These are phyloP conservation scores for Cubamyces sp. DNA, from an alignment of 768 basidiomycete species.

Conservation along the genomic window DNA sequence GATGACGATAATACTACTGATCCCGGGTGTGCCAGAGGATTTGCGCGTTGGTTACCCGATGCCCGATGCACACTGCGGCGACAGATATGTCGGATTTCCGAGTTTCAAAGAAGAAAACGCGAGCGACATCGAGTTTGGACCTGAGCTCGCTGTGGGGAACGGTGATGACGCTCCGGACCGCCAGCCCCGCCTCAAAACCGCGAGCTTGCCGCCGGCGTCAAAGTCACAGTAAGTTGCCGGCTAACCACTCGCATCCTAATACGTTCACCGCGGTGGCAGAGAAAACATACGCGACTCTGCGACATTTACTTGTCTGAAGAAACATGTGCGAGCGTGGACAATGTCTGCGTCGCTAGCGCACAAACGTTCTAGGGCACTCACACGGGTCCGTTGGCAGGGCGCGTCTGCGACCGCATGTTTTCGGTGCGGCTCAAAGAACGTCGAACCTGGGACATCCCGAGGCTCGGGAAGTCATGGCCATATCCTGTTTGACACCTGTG, in stretches of 20 bases:
- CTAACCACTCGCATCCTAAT: background rate
- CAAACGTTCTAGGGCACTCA: constrained; percentile 22
- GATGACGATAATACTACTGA: background rate
- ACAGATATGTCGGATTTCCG: background rate
- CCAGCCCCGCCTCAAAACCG: background rate
- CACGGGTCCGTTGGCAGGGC: constrained; percentile 19
- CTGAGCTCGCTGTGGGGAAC: constrained; percentile 8
- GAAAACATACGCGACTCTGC: constrained; percentile 7
- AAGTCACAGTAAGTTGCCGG: constrained; percentile 8
- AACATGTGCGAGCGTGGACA: background rate
- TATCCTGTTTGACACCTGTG: constrained; percentile 13
- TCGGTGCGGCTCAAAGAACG: constrained; percentile 22
- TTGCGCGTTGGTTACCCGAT: background rate
- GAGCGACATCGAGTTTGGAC: constrained; percentile 4
- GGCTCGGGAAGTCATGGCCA: constrained; percentile 18
- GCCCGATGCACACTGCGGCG: background rate
- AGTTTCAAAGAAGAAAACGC: background rate
- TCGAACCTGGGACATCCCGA: constrained; percentile 23
- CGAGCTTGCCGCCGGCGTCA: background rate
- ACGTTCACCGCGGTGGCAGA: background rate
- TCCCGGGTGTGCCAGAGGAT: background rate
- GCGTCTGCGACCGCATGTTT: constrained; percentile 25
- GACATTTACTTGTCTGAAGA: background rate
- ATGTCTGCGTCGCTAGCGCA: constrained; percentile 7
- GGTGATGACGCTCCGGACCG: constrained; percentile 7